phyloP scores from a whole-genome alignment of 805 yeast genomes.

The Hanseniaspora occidentalis region DNA sequence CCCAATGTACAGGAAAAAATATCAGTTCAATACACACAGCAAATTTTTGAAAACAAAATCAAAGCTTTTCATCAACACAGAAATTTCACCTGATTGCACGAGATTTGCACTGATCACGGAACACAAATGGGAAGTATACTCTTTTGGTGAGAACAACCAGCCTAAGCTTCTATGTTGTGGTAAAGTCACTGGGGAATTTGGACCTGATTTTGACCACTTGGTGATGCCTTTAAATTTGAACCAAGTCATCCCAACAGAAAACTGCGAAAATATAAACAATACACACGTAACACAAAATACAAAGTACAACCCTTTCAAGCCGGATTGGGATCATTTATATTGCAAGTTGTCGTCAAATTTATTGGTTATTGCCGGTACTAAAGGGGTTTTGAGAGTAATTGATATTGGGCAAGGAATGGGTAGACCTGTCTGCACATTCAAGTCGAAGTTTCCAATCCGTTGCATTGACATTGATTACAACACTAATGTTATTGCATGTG shows the following conservation, averaged over 20 bases:
- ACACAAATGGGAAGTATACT: slow-evolving; percentile 61
- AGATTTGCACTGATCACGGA: slow-evolving; percentile 55
- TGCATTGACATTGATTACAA: slow-evolving; percentile 61
- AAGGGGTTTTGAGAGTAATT: slow-evolving; percentile 56
- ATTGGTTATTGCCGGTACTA: slow-evolving; percentile 55
- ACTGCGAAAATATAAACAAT: slow-evolving; percentile 7
- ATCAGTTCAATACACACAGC: slow-evolving; percentile 41
- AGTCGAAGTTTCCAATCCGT: slow-evolving; percentile 63
- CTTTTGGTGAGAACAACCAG: slow-evolving; percentile 28
- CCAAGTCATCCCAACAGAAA: slow-evolving; percentile 10
- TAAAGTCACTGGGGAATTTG: slow-evolving; percentile 55
- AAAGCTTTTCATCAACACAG: slow-evolving; percentile 39
- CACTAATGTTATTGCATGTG: slow-evolving; percentile 59
- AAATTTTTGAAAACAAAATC: slow-evolving; percentile 36
- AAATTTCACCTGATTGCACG: slow-evolving; percentile 52
- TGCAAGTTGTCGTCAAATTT: slow-evolving; percentile 46
- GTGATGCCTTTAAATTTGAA: slow-evolving; percentile 13
- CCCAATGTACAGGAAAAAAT: slow-evolving; percentile 62
- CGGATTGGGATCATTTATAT: slow-evolving; percentile 46
- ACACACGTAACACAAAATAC: neutral
- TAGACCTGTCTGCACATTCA: slow-evolving; percentile 51
- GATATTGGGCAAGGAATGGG: slow-evolving; percentile 43
- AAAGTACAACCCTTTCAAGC: slow-evolving; percentile 9
- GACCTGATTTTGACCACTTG: slow-evolving; percentile 33
- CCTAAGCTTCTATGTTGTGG: slow-evolving; percentile 62